These are phyloP conservation scores for Candida lessepsii DNA, from an alignment of 805 yeast genomes.

Conservation along the genomic window DNA sequence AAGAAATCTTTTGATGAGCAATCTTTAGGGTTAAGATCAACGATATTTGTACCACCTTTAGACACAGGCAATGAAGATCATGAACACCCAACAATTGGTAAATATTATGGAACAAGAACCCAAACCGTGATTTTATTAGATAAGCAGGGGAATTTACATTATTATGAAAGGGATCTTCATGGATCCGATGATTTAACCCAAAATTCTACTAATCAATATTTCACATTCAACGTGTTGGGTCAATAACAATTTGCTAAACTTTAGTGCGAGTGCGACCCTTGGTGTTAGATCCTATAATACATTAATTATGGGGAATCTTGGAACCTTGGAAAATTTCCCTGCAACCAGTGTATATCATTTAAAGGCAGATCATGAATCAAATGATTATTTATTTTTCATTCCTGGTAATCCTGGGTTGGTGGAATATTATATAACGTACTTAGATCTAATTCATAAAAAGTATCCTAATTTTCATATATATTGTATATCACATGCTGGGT, in stretches of 20 bases:
- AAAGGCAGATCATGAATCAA: slow-evolving; percentile 20
- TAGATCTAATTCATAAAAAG: slow-evolving; percentile 40
- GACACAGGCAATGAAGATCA: slow-evolving; percentile 18
- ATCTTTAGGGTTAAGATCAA: slow-evolving; percentile 45
- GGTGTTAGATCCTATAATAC: too few relatives aligned
- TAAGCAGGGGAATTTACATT: slow-evolving; percentile 49
- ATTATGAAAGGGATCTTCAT: slow-evolving; percentile 62
- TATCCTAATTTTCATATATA: slow-evolving; percentile 51
- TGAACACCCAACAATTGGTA: slow-evolving; percentile 36
- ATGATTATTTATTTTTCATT: slow-evolving; percentile 39
- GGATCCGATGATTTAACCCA: slow-evolving; percentile 32
- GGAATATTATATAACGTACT: slow-evolving; percentile 59
- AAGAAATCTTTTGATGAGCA: slow-evolving; percentile 22
- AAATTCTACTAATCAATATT: slow-evolving; percentile 3
- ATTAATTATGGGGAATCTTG: slow-evolving; percentile 14
- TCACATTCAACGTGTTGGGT: slow-evolving; percentile 1
- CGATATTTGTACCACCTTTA: slow-evolving; percentile 75
- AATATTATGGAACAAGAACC: slow-evolving; percentile 81
- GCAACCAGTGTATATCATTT: slow-evolving; percentile 29
- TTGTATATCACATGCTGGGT: slow-evolving; percentile 69
- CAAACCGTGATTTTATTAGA: slow-evolving; percentile 73
- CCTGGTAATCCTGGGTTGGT: slow-evolving; percentile 82
- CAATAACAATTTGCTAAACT: slow-evolving; percentile 15
- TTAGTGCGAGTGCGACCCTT: neutral
- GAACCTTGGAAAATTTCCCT: slow-evolving; percentile 20